These are phyloP conservation scores for Trichosporon inkin DNA, from an alignment of 1,284 basidiomycete genomes.

Conservation along the genomic window DNA sequence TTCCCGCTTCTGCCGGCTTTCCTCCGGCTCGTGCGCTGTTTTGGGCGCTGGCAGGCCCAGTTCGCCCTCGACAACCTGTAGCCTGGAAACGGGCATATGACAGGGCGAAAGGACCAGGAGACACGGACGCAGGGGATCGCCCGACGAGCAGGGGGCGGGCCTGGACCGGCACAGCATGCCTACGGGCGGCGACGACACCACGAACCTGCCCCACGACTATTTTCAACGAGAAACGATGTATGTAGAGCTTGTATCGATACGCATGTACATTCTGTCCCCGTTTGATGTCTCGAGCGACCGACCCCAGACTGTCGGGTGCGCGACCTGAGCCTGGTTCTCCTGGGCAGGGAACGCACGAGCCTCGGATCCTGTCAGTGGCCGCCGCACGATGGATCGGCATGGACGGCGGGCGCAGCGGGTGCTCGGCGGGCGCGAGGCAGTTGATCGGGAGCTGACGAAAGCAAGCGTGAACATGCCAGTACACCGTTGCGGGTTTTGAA, in stretches of 20 bases:
- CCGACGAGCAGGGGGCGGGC: neutral
- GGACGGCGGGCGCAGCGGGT: too few relatives aligned
- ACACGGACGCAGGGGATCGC: neutral
- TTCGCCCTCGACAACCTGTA: conserved; percentile 44
- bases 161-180: neutral
- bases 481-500: too few relatives aligned
- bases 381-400: too few relatives aligned
- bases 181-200: neutral
- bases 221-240: conserved; percentile 3
- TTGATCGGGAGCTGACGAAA: too few relatives aligned
- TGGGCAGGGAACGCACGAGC: too few relatives aligned
- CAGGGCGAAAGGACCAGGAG: neutral
- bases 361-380: too few relatives aligned
- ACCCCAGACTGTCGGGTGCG: too few relatives aligned
- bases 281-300: too few relatives aligned
- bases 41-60: conserved; percentile 46
- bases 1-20: conserved; percentile 40
- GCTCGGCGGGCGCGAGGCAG: too few relatives aligned
- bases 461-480: too few relatives aligned
- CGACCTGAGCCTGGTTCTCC: too few relatives aligned
- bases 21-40: conserved; percentile 35
- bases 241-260: conserved; percentile 5
- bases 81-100: neutral
- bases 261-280: neutral
- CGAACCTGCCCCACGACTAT: neutral